phyloP scores from a whole-genome alignment of 2,329 filamentous ascomycete species.

The Xylaria sp. region DNA sequence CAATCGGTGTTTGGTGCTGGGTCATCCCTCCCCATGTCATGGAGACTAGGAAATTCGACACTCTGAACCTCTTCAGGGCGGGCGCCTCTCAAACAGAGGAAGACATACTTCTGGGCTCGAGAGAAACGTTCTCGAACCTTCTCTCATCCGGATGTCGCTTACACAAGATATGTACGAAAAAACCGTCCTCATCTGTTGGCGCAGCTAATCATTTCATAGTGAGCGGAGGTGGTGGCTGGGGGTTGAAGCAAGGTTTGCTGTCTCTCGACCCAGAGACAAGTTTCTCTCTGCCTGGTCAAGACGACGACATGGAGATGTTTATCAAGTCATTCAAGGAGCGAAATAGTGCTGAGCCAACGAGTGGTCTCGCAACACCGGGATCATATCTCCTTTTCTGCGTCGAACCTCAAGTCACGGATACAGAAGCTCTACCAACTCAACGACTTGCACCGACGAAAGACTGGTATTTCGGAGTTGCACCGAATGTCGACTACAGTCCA shows the following conservation, averaged over 20 bases:
- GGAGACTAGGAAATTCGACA: slow-evolving; percentile 38
- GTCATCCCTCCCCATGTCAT: slow-evolving; percentile 62
- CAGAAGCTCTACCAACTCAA: slow-evolving; percentile 34
- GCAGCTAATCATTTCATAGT: slow-evolving; percentile 57
- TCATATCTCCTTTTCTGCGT: slow-evolving; percentile 75
- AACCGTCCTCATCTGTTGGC: slow-evolving; percentile 29
- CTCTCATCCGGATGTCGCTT: slow-evolving; percentile 58
- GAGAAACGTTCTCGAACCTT: slow-evolving; percentile 49
- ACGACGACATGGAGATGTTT: slow-evolving; percentile 65
- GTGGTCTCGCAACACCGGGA: slow-evolving; percentile 70
- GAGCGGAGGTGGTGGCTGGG: slow-evolving; percentile 88
- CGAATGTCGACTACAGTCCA: slow-evolving; percentile 34
- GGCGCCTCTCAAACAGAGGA: slow-evolving; percentile 44
- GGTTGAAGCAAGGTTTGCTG: slow-evolving; percentile 79
- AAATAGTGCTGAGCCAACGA: slow-evolving; percentile 52
- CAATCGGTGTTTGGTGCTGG: slow-evolving; percentile 78
- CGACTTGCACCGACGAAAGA: slow-evolving; percentile 16
- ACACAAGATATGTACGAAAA: slow-evolving; percentile 58
- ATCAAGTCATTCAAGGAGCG: slow-evolving; percentile 60
- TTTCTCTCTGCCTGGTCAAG: slow-evolving; percentile 61
- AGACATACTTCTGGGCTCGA: slow-evolving; percentile 43
- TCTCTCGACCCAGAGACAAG: slow-evolving; percentile 78
- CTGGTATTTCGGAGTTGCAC: slow-evolving; percentile 45
- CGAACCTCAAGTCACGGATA: slow-evolving; percentile 46
- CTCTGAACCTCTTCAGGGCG: slow-evolving; percentile 42